Base-by-base conservation (phyloP, 202 grass and related monocot genomes). In the Zoysia matrella region DNA sequence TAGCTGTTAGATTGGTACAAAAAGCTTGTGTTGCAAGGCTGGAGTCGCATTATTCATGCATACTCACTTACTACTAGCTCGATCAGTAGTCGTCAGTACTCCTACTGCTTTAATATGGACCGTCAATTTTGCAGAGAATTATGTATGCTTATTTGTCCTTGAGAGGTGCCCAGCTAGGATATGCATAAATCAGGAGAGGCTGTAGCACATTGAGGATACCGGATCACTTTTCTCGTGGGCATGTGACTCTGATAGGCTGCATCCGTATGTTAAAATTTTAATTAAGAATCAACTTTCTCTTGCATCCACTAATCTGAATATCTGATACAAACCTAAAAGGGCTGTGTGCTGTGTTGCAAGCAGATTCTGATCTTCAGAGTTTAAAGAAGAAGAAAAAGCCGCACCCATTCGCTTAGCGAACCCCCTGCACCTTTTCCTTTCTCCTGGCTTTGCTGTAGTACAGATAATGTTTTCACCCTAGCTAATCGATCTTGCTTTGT, bases 401-500 rank as follows among this genome's bases (percentile, higher is more conserved):
- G 49, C 65, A 69, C 12, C 16, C 47, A 63, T 84, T 56, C 42
- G 75, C 49, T 83, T 84, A 55, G 14, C 75, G 65, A 39, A 39
- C 41, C 52, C 78, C 45, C 11, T 57, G 49, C 48, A 76, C 48
- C 30, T 71, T 81, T 70, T 72, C 45, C 58, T 74, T 65, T 71
- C 40, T 14, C 52, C 67, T 81, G 51, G 82, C 77, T 89, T 85
- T 89, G 66, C 73, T 65, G 85, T 36, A 36, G 57, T 66, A 36
- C 51, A 71, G 43, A 76, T 65, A 14, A 85, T 52, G 69, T 85
- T 68, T 78, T 78, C 39, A 52, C 10, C 51, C 51, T 11, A 14
- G 30, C 30, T 36, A 36, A 36, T 36, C 30, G 30, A 60, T 67
- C 18, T 44, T 75, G 54, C 71, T 66, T 77, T 30, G 60, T 67